Conservation (phyloP, 345 rosid species). For the Trapa bicornis region DNA sequence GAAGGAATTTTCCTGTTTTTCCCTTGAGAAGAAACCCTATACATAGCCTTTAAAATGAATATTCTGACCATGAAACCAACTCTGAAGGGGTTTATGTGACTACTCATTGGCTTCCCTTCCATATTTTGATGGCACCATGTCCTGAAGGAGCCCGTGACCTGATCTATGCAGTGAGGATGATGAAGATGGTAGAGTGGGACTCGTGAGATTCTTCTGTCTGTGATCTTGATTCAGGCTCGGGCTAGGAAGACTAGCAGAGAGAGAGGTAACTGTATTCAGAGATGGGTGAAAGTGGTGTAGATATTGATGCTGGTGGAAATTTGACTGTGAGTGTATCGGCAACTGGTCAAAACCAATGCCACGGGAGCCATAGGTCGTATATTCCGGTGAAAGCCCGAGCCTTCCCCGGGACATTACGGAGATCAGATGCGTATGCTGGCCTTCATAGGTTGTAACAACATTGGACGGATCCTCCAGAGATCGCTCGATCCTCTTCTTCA, state of each 20-base stretch:
- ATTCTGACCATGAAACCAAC: background rate
- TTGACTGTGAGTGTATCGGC: slow-evolving; percentile 1
- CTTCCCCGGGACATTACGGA: slow-evolving; percentile 62
- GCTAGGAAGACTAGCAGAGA: background rate
- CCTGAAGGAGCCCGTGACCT: slow-evolving; percentile 86
- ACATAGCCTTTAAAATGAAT: background rate
- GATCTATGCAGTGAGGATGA: slow-evolving; percentile 10
- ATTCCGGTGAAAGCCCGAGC: slow-evolving; percentile 26
- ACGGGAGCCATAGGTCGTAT: slow-evolving; percentile 13
- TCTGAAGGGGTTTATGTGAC: no score
- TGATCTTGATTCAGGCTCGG: background rate
- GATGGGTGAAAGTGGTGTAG: slow-evolving; percentile 23
- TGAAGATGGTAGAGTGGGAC: no score
- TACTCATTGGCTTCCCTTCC: slow-evolving; percentile 24
- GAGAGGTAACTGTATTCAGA: slow-evolving; percentile 13
- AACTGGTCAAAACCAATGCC: slow-evolving; percentile 29
- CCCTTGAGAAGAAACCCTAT: slow-evolving; percentile 1
- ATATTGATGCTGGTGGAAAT: slow-evolving; percentile 22
- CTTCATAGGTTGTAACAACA: slow-evolving; percentile 93
- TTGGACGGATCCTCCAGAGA: slow-evolving; percentile 61
- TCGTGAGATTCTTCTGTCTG: background rate
- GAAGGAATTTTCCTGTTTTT: background rate
- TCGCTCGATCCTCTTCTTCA: slow-evolving; percentile 98
- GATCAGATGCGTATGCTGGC: slow-evolving; percentile 66
- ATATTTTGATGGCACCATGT: slow-evolving; percentile 63